Percentiles rank a stretch among this genome's conserved stretches.
Evolutionary conservation across 148 eudicot species (phyloP).

Genomic region (Oxyria digyna): DNA sequence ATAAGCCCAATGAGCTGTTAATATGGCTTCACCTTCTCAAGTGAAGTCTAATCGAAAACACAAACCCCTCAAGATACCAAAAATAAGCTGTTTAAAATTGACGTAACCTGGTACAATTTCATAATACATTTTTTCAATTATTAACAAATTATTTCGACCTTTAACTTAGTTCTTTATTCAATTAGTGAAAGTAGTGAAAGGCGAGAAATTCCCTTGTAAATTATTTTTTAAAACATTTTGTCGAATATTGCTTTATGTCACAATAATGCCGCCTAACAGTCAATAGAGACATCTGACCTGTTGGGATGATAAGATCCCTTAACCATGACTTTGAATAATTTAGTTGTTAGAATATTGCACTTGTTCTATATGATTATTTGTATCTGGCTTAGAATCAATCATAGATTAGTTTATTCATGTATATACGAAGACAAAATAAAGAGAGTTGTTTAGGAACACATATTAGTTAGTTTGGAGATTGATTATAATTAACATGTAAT

Average conservation of each 20-base stretch:
- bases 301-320: not conserved
- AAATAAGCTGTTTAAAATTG: not conserved
- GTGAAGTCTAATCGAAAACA: not conserved
- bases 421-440: not conserved
- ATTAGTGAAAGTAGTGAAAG: not conserved
- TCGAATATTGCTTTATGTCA: not conserved
- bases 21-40: not conserved
- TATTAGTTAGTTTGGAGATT: not conserved
- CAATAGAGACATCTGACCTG: not conserved
- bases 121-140: not conserved
- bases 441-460: not conserved
- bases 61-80: not conserved
- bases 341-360: not conserved
- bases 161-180: not conserved
- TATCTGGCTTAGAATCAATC: not conserved
- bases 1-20: not conserved
- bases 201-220: too few species aligned
- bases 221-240: too few species aligned
- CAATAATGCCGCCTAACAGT: not conserved
- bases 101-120: not conserved
- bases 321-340: not conserved
- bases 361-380: not conserved
- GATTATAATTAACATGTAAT: not conserved
- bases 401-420: not conserved
- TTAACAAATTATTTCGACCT: too few species aligned